phyloP scores from a whole-genome alignment of 148 eudicot genomes.

The Hydrangea macrophylla region DNA sequence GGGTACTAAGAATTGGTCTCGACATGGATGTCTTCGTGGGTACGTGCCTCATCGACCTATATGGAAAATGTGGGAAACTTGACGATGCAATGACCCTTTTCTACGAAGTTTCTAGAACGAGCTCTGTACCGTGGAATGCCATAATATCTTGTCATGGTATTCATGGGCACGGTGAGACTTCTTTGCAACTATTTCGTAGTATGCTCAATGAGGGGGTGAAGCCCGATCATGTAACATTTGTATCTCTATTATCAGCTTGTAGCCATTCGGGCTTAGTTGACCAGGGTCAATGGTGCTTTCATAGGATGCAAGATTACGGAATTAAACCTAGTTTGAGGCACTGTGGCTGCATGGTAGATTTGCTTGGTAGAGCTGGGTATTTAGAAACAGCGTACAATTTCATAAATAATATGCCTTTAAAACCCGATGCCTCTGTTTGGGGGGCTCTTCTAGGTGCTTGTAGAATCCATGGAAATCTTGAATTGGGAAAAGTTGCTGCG shows the following conservation, averaged over 20 bases:
- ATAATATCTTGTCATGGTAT: constrained; percentile 71
- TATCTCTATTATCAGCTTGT: constrained; percentile 61
- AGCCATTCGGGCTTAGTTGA: constrained; percentile 74
- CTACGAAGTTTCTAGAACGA: constrained; percentile 43
- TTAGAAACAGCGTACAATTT: constrained; percentile 52
- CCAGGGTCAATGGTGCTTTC: constrained; percentile 53
- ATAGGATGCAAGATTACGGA: constrained; percentile 49
- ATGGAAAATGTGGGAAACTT: constrained; percentile 78
- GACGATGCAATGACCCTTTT: constrained; percentile 58
- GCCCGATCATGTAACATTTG: constrained; percentile 72
- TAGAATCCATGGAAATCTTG: constrained; percentile 60
- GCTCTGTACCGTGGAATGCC: constrained; percentile 64
- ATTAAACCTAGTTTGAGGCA: constrained; percentile 62
- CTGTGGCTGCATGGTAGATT: constrained; percentile 79
- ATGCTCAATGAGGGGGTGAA: constrained; percentile 58
- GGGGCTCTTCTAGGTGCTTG: constrained; percentile 89
- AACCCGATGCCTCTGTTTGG: constrained; percentile 74
- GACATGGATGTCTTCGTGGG: constrained; percentile 51
- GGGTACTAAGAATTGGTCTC: constrained; percentile 42
- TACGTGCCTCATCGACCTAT: constrained; percentile 72
- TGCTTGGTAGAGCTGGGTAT: constrained; percentile 69
- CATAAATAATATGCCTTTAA: constrained; percentile 45
- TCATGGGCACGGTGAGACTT: constrained; percentile 59
- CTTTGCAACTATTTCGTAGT: constrained; percentile 52
- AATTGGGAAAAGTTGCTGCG: constrained; percentile 62